Evolutionary conservation across 495 filamentous ascomycete species (phyloP), one percentile per base, ranked within the genome.

Genomic region (Polyplosphaeria fusca): DNA sequence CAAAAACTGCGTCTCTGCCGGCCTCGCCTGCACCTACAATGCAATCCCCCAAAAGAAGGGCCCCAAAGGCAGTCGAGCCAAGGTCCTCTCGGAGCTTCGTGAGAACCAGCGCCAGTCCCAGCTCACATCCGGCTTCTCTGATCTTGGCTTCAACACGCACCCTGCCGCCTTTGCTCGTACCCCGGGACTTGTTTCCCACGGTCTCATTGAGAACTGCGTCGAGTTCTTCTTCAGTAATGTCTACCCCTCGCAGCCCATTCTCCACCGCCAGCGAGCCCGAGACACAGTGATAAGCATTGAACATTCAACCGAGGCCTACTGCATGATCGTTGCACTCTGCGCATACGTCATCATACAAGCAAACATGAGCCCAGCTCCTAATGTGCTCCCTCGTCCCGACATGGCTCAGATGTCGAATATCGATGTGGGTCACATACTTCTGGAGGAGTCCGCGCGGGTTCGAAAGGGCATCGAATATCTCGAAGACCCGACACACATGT

Each of bases 321-420:
- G 88, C 42, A 80, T 94, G 32, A 68, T 95, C 32, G 82, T 82
- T 2, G 83, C 89, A 5, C 71, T 95, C 2, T 93, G 87, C 65
- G 87, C 87, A 0, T 91, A 87, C 64, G 89, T 91, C 64, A 82
- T 91, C 74, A 88, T 93, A 19, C 90, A 95, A 65, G 84, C 89
- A 0, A 82, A 86, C 51, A 89, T 92, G 37, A 73, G 76, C 16
- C 57, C 82, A 0, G 74, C 80, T n/a, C 58, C 61, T 4, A 58
- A 50, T 23, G 16, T 65, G 12, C 27, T 52, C 4, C 35, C 53
- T 4, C 58, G 47, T 9, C 40, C 41, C 5, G 58, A 62, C 13
- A 42, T 55, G 43, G 40, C 47, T n/a, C 50, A 54, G n/a, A 52
- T 58, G 41, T 55, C 57, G 18, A 53, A 48, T 16, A 39, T 61